A percentile compares a stretch with the other conserved stretches of the same genome.
These are phyloP conservation scores for Polychytrium aggregatum DNA, from an alignment of 192 early-diverging fungal species.

Conservation along the genomic window DNA sequence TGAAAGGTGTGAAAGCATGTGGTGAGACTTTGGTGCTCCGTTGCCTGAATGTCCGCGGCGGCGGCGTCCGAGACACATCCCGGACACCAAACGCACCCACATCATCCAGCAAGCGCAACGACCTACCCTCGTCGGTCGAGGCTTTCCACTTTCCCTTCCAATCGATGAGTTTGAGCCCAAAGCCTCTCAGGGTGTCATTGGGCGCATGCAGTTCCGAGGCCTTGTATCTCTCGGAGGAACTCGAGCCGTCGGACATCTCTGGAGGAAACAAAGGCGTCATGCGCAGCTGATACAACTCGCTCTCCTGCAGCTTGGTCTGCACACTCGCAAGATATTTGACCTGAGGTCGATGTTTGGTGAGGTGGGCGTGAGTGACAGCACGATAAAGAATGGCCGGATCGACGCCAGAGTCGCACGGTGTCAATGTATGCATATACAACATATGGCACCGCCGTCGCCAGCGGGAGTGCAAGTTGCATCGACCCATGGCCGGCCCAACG, in stretches of 20 bases:
- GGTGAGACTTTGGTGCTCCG: no score
- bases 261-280: constrained; percentile 57
- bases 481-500: no score
- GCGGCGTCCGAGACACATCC: no score
- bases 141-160: constrained; percentile 51
- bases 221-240: constrained; percentile 29
- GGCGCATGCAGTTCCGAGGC: constrained; percentile 62
- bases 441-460: no score
- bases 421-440: neutral
- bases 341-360: no score
- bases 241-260: constrained; percentile 9
- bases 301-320: constrained; percentile 44
- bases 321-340: constrained; percentile 71
- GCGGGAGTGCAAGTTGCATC: no score
- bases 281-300: constrained; percentile 50
- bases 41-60: no score
- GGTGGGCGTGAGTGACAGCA: no score
- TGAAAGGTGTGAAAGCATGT: neutral
- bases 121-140: constrained; percentile 25
- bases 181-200: constrained; percentile 32
- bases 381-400: neutral
- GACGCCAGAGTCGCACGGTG: neutral
- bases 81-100: no score
- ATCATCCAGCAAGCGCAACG: no score
- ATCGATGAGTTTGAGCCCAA: constrained; percentile 56